Percentiles rank a stretch among this genome's conserved stretches.
Conservation (phyloP, 2,329 filamentous ascomycete genomes). For the Didymella keratinophila region DNA sequence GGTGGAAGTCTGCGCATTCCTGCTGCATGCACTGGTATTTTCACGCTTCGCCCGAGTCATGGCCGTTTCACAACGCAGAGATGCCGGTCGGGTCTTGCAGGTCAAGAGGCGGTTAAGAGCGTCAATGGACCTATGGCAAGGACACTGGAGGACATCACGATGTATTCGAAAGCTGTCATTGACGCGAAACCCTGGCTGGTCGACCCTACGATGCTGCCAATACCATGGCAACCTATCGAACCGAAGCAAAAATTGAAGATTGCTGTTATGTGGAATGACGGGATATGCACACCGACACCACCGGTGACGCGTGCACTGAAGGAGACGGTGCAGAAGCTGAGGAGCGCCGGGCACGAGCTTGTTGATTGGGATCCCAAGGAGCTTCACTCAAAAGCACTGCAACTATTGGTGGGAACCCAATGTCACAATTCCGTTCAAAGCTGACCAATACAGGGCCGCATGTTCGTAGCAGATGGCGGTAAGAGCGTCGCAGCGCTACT, state of each 20-base stretch:
- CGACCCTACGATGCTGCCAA: constrained; percentile 62
- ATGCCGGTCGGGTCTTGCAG: constrained; percentile 65
- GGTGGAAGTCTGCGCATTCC: constrained; percentile 64
- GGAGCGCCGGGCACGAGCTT: constrained; percentile 61
- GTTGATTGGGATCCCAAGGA: constrained; percentile 64
- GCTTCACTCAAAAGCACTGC: constrained; percentile 59
- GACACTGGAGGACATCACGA: constrained; percentile 60
- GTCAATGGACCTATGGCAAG: constrained; percentile 70
- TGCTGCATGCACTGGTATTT: constrained; percentile 66
- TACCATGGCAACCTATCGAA: constrained; percentile 61
- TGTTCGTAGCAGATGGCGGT: constrained; percentile 62
- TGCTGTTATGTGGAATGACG: constrained; percentile 63
- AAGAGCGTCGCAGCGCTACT: constrained; percentile 55
- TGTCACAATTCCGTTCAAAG: neutral
- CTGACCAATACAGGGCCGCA: constrained; percentile 39
- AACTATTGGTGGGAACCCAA: constrained; percentile 54
- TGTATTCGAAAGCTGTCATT: constrained; percentile 54
- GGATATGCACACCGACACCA: constrained; percentile 60
- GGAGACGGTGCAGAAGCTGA: constrained; percentile 62
- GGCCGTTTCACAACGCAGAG: constrained; percentile 67
- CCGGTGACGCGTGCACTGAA: constrained; percentile 63
- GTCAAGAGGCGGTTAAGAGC: constrained; percentile 70
- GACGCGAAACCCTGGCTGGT: constrained; percentile 59
- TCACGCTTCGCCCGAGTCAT: constrained; percentile 64
- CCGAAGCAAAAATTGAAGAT: constrained; percentile 62